These are phyloP conservation scores for Sphaceloma murrayae DNA, from an alignment of 2,329 filamentous ascomycete genomes.

Conservation along the genomic window DNA sequence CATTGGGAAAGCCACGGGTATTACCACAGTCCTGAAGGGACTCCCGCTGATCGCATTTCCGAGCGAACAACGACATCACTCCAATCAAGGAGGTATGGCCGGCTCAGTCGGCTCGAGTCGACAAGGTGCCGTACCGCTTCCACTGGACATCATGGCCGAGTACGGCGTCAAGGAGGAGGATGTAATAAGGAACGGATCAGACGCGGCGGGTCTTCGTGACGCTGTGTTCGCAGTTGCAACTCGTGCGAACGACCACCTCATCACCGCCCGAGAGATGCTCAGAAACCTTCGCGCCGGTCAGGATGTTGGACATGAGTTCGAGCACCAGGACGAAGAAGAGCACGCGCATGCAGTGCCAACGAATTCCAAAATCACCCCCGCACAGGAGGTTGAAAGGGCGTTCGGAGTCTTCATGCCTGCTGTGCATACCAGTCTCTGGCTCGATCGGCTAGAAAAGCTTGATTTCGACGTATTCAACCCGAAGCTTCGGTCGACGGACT, in stretches of 20 bases:
- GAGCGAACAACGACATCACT: conserved; percentile 48
- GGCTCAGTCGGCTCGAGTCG: conserved; percentile 35
- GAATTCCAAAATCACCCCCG: conserved; percentile 28
- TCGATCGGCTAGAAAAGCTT: conserved; percentile 64
- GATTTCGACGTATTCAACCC: conserved; percentile 76
- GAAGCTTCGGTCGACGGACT: conserved; percentile 55
- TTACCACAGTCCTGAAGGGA: conserved; percentile 75
- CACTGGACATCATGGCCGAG: conserved; percentile 82
- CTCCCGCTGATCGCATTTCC: conserved; percentile 81
- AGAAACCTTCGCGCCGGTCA: conserved; percentile 64
- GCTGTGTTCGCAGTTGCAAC: conserved; percentile 89
- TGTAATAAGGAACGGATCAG: conserved; percentile 67
- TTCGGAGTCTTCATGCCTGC: conserved; percentile 77
- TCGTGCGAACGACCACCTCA: conserved; percentile 87
- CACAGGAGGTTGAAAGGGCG: conserved; percentile 52
- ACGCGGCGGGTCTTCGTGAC: conserved; percentile 74
- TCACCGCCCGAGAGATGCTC: conserved; percentile 87
- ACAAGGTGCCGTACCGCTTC: conserved; percentile 65
- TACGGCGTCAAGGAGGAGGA: conserved; percentile 76
- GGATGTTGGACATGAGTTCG: conserved; percentile 75
- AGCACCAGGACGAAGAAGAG: conserved; percentile 71
- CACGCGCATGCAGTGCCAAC: conserved; percentile 37
- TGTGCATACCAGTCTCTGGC: conserved; percentile 66
- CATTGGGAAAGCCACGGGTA: conserved; percentile 87
- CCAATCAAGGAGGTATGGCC: conserved; percentile 36